Evolutionary conservation across 805 yeast species (phyloP).

Genomic region (Monosporozyma yasuniensis): DNA sequence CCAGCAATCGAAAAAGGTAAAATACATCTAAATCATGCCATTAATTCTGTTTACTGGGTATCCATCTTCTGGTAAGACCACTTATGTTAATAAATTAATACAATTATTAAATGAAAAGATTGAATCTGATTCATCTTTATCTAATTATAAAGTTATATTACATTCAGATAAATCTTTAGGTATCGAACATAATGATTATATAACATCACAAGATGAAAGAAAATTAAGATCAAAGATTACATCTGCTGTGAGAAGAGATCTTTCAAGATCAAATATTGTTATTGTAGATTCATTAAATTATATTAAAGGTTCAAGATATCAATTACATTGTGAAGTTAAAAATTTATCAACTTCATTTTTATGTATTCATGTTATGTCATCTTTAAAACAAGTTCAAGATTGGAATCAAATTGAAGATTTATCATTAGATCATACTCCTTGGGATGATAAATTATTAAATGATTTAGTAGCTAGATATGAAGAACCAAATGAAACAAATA

Average conservation of each 20-base stretch:
- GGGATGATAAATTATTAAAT: constrained; percentile 58
- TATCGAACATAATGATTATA: constrained; percentile 56
- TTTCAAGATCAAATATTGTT: constrained; percentile 61
- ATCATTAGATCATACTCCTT: constrained; percentile 18
- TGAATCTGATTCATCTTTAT: constrained; percentile 8
- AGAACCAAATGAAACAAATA: constrained; percentile 75
- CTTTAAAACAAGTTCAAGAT: constrained; percentile 45
- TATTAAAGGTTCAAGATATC: constrained; percentile 93
- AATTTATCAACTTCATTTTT: constrained; percentile 73
- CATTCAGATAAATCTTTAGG: constrained; percentile 76
- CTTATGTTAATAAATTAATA: constrained; percentile 53
- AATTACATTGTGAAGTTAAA: constrained; percentile 88
- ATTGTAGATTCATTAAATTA: constrained; percentile 80
- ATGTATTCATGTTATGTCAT: constrained; percentile 69
- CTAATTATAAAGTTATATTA: constrained; percentile 34
- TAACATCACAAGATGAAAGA: constrained; percentile 69
- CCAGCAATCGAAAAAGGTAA: too few species aligned
- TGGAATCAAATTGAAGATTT: constrained; percentile 11
- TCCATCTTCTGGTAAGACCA: constrained; percentile 79
- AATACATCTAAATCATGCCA: constrained; percentile 56
- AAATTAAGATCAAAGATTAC: constrained; percentile 75
- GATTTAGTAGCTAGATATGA: constrained; percentile 80
- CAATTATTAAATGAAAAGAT: constrained; percentile 37
- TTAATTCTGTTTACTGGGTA: constrained; percentile 72
- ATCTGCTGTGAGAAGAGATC: constrained; percentile 78